Conservation (phyloP, 2,329 filamentous ascomycete species). For the Cytospora paraplurivora region DNA sequence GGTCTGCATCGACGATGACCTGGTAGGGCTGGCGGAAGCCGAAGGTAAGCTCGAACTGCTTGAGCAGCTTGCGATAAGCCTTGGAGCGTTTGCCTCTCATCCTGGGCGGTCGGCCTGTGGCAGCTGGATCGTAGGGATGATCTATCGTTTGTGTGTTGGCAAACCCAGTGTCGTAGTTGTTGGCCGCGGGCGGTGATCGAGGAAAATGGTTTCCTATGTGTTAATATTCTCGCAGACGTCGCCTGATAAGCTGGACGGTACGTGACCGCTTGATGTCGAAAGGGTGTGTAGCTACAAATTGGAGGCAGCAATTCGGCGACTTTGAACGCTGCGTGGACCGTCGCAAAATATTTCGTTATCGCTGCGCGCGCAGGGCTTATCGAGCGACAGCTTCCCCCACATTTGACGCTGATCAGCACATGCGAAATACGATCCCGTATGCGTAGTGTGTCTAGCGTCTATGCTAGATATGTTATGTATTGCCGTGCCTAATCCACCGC, state of each 20-base stretch:
- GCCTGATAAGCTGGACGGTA: not conserved
- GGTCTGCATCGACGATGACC: constrained; percentile 83
- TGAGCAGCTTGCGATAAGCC: constrained; percentile 80
- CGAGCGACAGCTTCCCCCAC: constrained; percentile 9
- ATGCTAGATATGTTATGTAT: not conserved
- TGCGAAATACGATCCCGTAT: constrained; percentile 1
- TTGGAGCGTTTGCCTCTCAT: constrained; percentile 57
- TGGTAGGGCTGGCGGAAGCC: constrained; percentile 95
- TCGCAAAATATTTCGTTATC: constrained; percentile 26
- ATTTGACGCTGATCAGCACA: constrained; percentile 15
- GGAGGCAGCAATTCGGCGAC: not conserved
- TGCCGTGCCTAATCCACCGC: not conserved
- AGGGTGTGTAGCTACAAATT: not conserved
- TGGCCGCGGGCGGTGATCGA: not conserved
- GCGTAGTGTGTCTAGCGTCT: not conserved
- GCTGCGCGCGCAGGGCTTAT: not conserved
- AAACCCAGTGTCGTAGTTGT: not conserved
- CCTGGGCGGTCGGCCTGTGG: constrained; percentile 28
- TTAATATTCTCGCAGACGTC: not conserved
- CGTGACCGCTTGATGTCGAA: not conserved
- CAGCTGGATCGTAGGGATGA: constrained; percentile 10
- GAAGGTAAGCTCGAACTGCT: constrained; percentile 84
- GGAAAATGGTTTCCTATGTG: no score
- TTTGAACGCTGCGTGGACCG: not conserved
- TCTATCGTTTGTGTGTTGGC: not conserved